A percentile compares a stretch with the other conserved stretches of the same genome.
Conservation (phyloP, 1,284 basidiomycete genomes). For the Leccinum griseonigrum region DNA sequence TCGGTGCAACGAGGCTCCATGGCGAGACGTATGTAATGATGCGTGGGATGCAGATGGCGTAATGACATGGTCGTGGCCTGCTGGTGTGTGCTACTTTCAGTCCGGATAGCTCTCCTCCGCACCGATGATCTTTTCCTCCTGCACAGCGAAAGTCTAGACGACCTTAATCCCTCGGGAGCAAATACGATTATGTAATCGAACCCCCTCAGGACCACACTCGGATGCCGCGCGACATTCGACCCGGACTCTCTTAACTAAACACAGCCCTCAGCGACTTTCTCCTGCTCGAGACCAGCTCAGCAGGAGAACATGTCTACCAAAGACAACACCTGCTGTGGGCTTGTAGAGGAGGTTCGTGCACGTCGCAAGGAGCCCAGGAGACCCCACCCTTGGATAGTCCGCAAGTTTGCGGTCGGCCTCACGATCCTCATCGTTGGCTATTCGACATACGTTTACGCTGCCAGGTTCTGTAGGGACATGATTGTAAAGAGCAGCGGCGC, state of each 20-base stretch:
- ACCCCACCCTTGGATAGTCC: conserved; percentile 48
- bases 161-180: neutral
- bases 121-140: neutral
- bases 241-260: conserved; percentile 7
- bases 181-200: conserved; percentile 23
- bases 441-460: conserved; percentile 59
- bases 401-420: conserved; percentile 47
- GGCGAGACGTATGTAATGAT: conserved; percentile 42
- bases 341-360: conserved; percentile 21
- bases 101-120: neutral
- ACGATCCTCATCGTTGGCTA: conserved; percentile 43
- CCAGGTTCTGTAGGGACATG: conserved; percentile 57
- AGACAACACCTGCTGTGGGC: conserved; percentile 25
- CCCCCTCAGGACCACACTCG: conserved; percentile 4
- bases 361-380: conserved; percentile 15
- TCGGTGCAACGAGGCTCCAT: conserved; percentile 34
- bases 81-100: neutral
- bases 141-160: neutral
- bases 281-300: neutral
- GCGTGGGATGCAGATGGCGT: conserved; percentile 20
- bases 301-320: conserved; percentile 17
- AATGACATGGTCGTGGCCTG: conserved; percentile 11
- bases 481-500: conserved; percentile 39
- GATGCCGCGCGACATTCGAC: conserved; percentile 17
- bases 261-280: neutral